These are phyloP conservation scores for Neoascochyta sp. DNA, from an alignment of 2,329 filamentous ascomycete species.

Conservation along the genomic window DNA sequence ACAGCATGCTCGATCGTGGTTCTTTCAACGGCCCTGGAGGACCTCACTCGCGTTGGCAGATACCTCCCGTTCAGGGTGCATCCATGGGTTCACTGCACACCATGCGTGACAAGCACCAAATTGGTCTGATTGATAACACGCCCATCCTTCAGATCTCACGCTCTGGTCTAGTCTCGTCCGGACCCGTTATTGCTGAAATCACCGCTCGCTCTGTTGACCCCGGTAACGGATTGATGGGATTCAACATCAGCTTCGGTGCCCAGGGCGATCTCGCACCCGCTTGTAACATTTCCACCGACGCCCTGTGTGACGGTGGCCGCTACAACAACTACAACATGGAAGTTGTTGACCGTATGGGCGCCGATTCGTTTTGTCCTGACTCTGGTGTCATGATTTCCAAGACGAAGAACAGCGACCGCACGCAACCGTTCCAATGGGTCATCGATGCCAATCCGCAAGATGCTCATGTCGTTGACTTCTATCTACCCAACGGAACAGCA, in stretches of 20 bases:
- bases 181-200: slow-evolving; percentile 46
- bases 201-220: slow-evolving; percentile 49
- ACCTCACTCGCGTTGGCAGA: slow-evolving; percentile 53
- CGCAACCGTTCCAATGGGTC: slow-evolving; percentile 52
- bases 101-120: slow-evolving; percentile 52
- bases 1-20: slow-evolving; percentile 52
- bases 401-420: slow-evolving; percentile 45
- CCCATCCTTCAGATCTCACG: slow-evolving; percentile 47
- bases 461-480: slow-evolving; percentile 50
- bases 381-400: slow-evolving; percentile 54
- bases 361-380: slow-evolving; percentile 52
- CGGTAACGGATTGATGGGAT: slow-evolving; percentile 42
- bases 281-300: slow-evolving; percentile 44
- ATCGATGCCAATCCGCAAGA: slow-evolving; percentile 55
- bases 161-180: slow-evolving; percentile 43
- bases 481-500: slow-evolving; percentile 48
- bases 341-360: slow-evolving; percentile 53
- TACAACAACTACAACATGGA: slow-evolving; percentile 54
- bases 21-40: slow-evolving; percentile 54
- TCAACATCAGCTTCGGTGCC: slow-evolving; percentile 46
- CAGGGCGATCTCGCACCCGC: slow-evolving; percentile 43
- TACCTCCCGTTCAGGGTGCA: slow-evolving; percentile 48
- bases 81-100: slow-evolving; percentile 53
- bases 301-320: slow-evolving; percentile 51
- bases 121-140: slow-evolving; percentile 46